Conservation (phyloP, 2,329 filamentous ascomycete species). For the Elsinoe necatrix region DNA sequence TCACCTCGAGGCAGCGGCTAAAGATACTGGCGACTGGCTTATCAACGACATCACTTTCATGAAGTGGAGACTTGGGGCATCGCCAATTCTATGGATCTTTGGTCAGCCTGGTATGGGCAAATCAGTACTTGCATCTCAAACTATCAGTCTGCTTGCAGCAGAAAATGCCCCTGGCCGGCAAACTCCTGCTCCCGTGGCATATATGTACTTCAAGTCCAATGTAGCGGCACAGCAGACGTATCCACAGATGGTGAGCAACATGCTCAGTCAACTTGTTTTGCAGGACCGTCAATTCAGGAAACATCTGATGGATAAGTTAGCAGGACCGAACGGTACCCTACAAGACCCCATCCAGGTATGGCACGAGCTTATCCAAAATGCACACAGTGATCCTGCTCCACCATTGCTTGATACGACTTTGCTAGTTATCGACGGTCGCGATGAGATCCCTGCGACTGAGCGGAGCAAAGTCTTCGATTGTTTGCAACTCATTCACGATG, state of each 20-base stretch:
- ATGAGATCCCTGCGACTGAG: background rate
- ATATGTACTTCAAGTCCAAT: conserved; percentile 5
- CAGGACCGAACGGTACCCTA: background rate
- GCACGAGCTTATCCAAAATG: background rate
- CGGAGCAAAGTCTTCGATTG: background rate
- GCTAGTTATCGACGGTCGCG: background rate
- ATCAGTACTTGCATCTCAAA: background rate
- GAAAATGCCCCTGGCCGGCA: background rate
- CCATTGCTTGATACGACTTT: no score
- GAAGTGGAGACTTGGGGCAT: background rate
- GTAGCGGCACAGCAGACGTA: background rate
- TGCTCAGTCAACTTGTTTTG: background rate
- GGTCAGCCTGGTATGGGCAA: conserved; percentile 4
- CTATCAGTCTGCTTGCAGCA: background rate
- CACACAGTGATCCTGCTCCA: background rate
- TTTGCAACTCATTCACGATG: background rate
- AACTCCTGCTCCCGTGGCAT: background rate
- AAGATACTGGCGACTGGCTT: background rate
- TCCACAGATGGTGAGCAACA: background rate
- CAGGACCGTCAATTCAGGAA: background rate
- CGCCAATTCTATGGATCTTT: background rate
- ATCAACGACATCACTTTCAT: background rate
- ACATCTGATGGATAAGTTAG: background rate
- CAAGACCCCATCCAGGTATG: background rate
- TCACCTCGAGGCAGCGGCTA: background rate